phyloP scores from a whole-genome alignment of 176 grass and related monocot species.

The Aegilops longissima region DNA sequence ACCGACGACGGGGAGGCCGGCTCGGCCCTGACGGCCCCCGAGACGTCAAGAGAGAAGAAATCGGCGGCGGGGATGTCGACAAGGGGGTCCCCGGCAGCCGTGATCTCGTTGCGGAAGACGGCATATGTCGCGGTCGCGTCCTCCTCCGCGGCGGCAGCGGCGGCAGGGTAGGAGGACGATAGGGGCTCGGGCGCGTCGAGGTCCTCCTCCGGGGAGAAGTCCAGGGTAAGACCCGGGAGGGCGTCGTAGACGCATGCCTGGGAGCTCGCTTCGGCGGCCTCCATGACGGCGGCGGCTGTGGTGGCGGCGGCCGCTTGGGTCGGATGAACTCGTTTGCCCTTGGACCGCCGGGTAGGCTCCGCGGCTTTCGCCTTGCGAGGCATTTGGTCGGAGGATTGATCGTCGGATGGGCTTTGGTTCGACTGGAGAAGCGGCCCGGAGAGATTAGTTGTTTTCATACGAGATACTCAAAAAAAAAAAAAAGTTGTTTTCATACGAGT shows the following conservation, averaged over 20 bases:
- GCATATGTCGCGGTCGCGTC: conserved; percentile 49
- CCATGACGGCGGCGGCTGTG: conserved; percentile 2
- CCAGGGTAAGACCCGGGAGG: conserved; percentile 45
- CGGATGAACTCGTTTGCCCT: conserved; percentile 22
- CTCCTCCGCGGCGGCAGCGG: conserved; percentile 10
- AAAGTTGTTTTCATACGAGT: not conserved
- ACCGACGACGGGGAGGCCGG: not conserved
- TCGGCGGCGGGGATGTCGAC: conserved; percentile 48
- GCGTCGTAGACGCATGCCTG: conserved; percentile 58
- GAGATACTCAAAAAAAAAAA: too few relatives aligned
- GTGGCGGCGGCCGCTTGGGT: not conserved
- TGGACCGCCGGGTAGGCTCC: conserved; percentile 1
- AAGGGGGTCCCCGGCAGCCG: conserved; percentile 38
- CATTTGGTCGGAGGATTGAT: conserved; percentile 30
- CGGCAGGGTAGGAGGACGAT: not conserved
- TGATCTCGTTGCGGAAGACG: conserved; percentile 87
- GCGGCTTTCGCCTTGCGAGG: not conserved
- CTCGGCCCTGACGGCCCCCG: not conserved
- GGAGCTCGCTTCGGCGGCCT: conserved; percentile 15
- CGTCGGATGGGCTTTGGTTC: not conserved
- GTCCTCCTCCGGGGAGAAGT: conserved; percentile 23
- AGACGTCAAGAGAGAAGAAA: conserved; percentile 84
- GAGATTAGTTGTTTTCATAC: not conserved
- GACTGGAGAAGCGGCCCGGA: not conserved
- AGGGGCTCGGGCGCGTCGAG: not conserved